Evolutionary conservation across 176 grass and related monocot genomes (phyloP), one percentile per base, ranked within the genome.

Genomic region (Themeda triandra): DNA sequence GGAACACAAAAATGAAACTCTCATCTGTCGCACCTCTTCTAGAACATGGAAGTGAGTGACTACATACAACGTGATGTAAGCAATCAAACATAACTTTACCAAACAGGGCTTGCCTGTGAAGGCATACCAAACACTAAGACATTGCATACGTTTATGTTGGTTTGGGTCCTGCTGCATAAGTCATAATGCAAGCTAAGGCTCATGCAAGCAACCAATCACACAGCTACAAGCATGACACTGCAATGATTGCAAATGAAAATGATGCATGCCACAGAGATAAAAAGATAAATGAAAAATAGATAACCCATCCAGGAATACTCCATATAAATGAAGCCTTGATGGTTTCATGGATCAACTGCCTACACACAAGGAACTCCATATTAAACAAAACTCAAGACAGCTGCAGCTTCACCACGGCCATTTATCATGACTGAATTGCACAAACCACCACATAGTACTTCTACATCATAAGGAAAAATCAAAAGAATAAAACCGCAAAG

Each of bases 221-320:
- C n/a, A 32, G 13, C 8, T 59, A 46, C 12, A 73, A 75, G 25
- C 19, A 77, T 18, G 24, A 59, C 0, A 11, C 24, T 69, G 46
- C 49, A 27, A 30, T 62, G 0, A 17, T 49, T n/a, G 60, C 37
- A 66, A 67, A 37, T 63, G 65, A 24, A 66, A 62, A 89, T 46
- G 80, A 69, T 21, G 49, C 4, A 39, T 13, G 30, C 5, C 6
- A 8, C 33, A 74, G 31, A 13, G 59, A 42, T 6, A 27, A 63
- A 62, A 60, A 62, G 77, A 56, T 23, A 81, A 80, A 80, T 31
- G 51, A 76, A 12, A 39, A 70, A 69, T 37, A 75, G 36, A 84
- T 85, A 33, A 19, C 33, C 31, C 67, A 53, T 42, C 74, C 2
- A 75, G 33, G 27, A 80, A 75, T 72, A 74, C 36, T 42, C n/a